A percentile compares a stretch with the other conserved stretches of the same genome.
These are phyloP conservation scores for Daldinia loculata DNA, from an alignment of 495 filamentous ascomycete genomes.

Conservation along the genomic window DNA sequence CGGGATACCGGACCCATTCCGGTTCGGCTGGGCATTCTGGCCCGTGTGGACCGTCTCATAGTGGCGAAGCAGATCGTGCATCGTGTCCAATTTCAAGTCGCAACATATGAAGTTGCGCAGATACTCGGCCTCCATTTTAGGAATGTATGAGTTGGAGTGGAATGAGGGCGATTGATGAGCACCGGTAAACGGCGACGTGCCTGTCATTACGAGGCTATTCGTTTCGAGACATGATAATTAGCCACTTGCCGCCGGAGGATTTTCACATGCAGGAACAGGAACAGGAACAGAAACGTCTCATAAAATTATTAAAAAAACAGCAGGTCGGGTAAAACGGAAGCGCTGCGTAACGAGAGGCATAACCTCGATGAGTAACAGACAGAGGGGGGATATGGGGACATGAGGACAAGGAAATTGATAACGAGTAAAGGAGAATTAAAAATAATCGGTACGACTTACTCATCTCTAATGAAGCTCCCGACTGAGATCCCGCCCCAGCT, in stretches of 20 bases:
- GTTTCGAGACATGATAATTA: constrained; percentile 36
- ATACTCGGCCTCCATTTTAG: constrained; percentile 96
- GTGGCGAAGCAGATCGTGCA: constrained; percentile 94
- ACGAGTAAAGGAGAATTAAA: constrained; percentile 2
- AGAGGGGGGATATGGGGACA: not conserved
- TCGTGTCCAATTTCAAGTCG: constrained; percentile 81
- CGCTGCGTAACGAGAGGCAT: constrained; percentile 33
- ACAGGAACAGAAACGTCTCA: constrained; percentile 18
- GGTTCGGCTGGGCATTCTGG: constrained; percentile 47
- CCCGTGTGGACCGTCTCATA: constrained; percentile 91
- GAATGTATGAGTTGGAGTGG: constrained; percentile 96
- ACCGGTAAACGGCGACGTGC: constrained; percentile 84
- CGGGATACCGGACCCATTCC: constrained; percentile 45
- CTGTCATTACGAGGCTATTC: constrained; percentile 90
- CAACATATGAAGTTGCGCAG: constrained; percentile 97
- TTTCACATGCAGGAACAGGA: constrained; percentile 38
- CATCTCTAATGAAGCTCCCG: constrained; percentile 95
- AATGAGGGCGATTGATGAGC: constrained; percentile 90
- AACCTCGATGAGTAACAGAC: constrained; percentile 18
- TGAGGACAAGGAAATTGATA: constrained; percentile 9
- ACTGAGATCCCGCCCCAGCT: constrained; percentile 98
- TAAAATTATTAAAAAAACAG: constrained; percentile 31
- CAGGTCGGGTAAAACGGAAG: constrained; percentile 36
- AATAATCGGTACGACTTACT: constrained; percentile 71
- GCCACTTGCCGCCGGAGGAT: constrained; percentile 24